Conservation (phyloP, 2,329 filamentous ascomycete species). For the Daldinia sp. region DNA sequence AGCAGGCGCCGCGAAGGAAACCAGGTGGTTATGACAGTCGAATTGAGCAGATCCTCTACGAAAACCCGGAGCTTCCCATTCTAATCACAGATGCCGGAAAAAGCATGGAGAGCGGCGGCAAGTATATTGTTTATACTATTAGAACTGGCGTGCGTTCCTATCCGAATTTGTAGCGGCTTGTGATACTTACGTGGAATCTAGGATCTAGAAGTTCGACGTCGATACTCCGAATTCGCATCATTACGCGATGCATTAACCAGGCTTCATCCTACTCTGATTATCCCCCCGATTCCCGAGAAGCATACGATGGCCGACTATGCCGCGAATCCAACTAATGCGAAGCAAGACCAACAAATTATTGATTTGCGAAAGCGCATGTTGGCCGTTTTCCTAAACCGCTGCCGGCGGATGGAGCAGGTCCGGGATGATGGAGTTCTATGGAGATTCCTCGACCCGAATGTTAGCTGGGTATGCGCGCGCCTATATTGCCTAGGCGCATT, state of each 20-base stretch:
- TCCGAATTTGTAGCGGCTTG: not conserved
- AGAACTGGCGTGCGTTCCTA: constrained; percentile 77
- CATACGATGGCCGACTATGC: constrained; percentile 99
- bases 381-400: constrained; percentile 92
- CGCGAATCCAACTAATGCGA: constrained; percentile 96
- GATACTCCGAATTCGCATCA: constrained; percentile 97
- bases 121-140: constrained; percentile 97
- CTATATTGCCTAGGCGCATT: not conserved
- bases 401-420: constrained; percentile 90
- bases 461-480: constrained; percentile 82
- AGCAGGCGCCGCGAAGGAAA: constrained; percentile 66
- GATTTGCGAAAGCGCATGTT: constrained; percentile 97
- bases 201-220: constrained; percentile 93
- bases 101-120: constrained; percentile 88
- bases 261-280: constrained; percentile 92
- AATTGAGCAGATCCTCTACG: constrained; percentile 96
- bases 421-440: constrained; percentile 95
- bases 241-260: constrained; percentile 87
- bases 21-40: constrained; percentile 92
- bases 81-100: constrained; percentile 95
- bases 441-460: constrained; percentile 97
- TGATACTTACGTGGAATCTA: constrained; percentile 50
- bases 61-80: constrained; percentile 89
- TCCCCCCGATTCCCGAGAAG: constrained; percentile 98
- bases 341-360: constrained; percentile 96